Base-by-base conservation (phyloP, 1,284 basidiomycete species). In the Leccinum cinnamomeum region DNA sequence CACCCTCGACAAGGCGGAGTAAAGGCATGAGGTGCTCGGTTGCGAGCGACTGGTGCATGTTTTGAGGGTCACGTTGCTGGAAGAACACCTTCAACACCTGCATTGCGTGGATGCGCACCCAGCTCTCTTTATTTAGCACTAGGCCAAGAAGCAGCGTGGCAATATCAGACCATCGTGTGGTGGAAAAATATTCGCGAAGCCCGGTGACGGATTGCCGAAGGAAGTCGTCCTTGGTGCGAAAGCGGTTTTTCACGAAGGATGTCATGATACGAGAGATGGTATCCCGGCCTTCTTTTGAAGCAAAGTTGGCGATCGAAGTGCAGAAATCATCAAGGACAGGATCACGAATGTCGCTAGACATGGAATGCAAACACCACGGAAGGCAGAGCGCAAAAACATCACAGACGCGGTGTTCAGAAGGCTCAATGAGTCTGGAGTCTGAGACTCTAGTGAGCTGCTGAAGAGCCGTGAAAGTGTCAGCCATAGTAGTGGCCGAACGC, bases 171-270 rank as follows among this genome's bases (percentile, higher is more conserved):
- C 83, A 95, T 73, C 81, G 83, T 69, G 84, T 87, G 57, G 73
- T 70, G 23, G 85, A 85, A 78, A 91, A 95, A 70, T 94, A 86
- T 70, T 96, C 93, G 33, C 93, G 87, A 50, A 98, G 82, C 67
- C 91, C 90, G 3, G 86, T 82, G 18, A 94, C 89, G 0, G 94
- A 95, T 73, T 98, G 95, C 3, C 94, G 88, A 62, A 97, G 84
- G 75, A 98, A 95, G 75, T 98, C 95, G 61, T 98, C 96, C 72
- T 91, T 91, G 2, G 94, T 94, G 51, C 95, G 84, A 82, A 98
- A 98, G 53, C 94, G 90, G 23, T 83, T 81, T 75, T 92, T 94
- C 48, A 92, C 87, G 67, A 97, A 95, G 7, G 94, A 96, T 2
- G 84, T 90, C 84, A 97, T 91, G 68, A 98, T 90, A 37, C 93